phyloP scores from a whole-genome alignment of 1,284 basidiomycete genomes.

The Acaromyces ingoldii region DNA sequence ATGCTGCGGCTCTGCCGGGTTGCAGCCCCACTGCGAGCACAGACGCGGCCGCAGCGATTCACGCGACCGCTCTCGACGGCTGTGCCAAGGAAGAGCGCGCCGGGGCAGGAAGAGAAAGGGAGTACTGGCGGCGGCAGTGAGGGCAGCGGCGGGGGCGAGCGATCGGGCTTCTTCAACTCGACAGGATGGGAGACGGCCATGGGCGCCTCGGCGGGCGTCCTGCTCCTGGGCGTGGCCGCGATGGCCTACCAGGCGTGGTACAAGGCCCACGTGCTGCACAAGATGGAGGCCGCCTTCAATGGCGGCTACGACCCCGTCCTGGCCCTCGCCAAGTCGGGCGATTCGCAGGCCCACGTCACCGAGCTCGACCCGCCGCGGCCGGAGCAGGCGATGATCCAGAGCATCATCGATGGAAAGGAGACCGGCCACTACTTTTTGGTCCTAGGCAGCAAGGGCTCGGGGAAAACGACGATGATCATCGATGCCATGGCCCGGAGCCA shows the following conservation, averaged over 20 bases:
- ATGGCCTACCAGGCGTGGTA: slow-evolving; percentile 43
- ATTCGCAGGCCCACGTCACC: slow-evolving; percentile 30
- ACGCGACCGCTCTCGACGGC: no score
- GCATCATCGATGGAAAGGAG: slow-evolving; percentile 39
- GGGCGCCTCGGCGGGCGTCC: slow-evolving; percentile 40
- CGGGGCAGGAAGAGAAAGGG: no score
- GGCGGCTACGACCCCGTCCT: slow-evolving; percentile 44
- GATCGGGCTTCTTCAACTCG: slow-evolving; percentile 30
- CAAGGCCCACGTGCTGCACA: slow-evolving; percentile 35
- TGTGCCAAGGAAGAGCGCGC: no score
- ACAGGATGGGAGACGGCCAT: slow-evolving; percentile 46
- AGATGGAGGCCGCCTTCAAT: slow-evolving; percentile 45
- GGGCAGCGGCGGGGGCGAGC: no score
- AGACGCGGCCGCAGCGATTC: no score
- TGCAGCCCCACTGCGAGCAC: no score
- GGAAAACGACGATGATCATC: slow-evolving; percentile 40
- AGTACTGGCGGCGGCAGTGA: no score
- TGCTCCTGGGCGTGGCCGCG: slow-evolving; percentile 38
- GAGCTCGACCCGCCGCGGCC: slow-evolving; percentile 26
- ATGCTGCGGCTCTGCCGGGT: no score
- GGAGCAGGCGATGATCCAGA: slow-evolving; percentile 37
- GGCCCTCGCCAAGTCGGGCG: slow-evolving; percentile 30
- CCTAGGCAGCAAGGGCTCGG: slow-evolving; percentile 41
- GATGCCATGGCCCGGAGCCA: slow-evolving; percentile 38
- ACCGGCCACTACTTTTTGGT: slow-evolving; percentile 42